Evolutionary conservation across 768 basidiomycete species (phyloP), one percentile per base, ranked within the genome.

Genomic region (Podaxis sp.): DNA sequence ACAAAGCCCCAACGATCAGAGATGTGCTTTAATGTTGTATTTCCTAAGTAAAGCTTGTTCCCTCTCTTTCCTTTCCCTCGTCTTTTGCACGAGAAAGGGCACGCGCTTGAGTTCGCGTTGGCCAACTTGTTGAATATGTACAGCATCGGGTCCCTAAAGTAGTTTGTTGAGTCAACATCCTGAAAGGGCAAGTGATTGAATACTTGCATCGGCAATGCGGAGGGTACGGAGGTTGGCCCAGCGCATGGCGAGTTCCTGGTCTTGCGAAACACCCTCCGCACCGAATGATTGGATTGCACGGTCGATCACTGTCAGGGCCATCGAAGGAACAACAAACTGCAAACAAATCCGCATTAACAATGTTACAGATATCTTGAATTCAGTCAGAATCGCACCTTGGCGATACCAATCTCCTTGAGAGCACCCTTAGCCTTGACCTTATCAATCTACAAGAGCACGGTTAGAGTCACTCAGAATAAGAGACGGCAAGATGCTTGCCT

Each of bases 281-380:
- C 97, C 97, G 67, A 90, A 94, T 0, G 91, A 79, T 77, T 99
- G 97, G 54, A 98, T 98, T 1, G 94, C 90, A n/a, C 94, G 88
- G 75, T 99, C 97, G 40, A 98, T 81, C 50, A 99, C 90, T 23
- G 78, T 76, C 51, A 91, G 79, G 0, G 95, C 96, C 90, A 96
- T 93, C 0, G 82, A 82, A 11, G 97, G 97, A 10, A 98, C 93
- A 38, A 94, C 88, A 68, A 97, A 96, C 95, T 98, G 64, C 2
- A 55, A 18, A 40, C 54, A 40, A 25, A 60, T 65, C 37, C 63
- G 36, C n/a, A 9, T 48, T 27, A 25, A 32, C 10, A 14, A 21
- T 16, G 9, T 23, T 13, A 40, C 32, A 32, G 18, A 35, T 52
- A 28, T 36, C 7, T n/a, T 37, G 50, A 48, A 35, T 38, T 50